phyloP scores from a whole-genome alignment of 257 asterid genomes.

The Henckelia pumila region DNA sequence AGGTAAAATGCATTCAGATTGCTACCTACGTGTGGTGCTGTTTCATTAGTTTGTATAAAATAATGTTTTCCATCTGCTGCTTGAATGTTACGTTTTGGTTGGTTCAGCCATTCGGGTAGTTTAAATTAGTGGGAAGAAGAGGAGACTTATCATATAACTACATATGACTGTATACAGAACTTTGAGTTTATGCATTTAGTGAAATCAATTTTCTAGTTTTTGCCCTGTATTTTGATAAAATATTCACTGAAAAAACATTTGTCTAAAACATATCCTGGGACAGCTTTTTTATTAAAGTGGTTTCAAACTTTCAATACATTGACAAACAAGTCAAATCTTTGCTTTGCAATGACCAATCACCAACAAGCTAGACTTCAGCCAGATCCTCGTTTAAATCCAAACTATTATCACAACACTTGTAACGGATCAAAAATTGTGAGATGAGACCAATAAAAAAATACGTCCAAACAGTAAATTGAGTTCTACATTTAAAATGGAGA shows the following conservation, averaged over 20 bases:
- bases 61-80: not conserved
- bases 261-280: not conserved
- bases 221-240: no score
- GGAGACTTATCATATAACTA: not conserved
- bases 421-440: not conserved
- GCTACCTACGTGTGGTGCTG: not conserved
- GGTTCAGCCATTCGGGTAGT: not conserved
- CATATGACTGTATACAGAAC: not conserved
- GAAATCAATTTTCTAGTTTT: not conserved
- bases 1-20: constrained; percentile 15
- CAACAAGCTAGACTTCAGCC: not conserved
- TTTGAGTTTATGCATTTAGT: not conserved
- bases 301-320: not conserved
- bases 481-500: not conserved
- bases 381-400: constrained; percentile 1
- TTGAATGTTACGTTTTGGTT: not conserved
- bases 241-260: not conserved
- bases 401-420: constrained; percentile 1
- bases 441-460: not conserved
- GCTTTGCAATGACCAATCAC: not conserved
- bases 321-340: constrained; percentile 11
- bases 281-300: constrained; percentile 5
- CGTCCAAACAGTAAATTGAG: not conserved
- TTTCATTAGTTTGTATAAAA: not conserved
- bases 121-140: not conserved